Conservation (phyloP, 371 early-diverging fungal genomes). For the Conidiobolus incongruus region DNA sequence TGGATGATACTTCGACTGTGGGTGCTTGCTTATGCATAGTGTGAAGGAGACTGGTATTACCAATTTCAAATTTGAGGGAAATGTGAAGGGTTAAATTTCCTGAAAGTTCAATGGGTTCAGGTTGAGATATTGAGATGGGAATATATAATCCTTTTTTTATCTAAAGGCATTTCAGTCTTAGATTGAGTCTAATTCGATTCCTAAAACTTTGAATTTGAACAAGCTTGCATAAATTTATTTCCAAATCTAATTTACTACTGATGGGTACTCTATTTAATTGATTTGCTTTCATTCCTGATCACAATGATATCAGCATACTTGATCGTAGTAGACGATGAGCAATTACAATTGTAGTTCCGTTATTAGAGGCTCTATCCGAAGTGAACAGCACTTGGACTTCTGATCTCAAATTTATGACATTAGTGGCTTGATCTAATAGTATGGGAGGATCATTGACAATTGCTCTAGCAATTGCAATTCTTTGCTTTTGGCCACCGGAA, state of each 20-base stretch:
- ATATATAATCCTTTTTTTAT: neutral
- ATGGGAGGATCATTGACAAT: constrained; percentile 50
- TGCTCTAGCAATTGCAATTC: constrained; percentile 38
- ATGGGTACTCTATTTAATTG: constrained; percentile 52
- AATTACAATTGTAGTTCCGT: constrained; percentile 78
- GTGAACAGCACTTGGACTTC: constrained; percentile 38
- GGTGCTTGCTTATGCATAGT: too few relatives aligned
- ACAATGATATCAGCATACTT: too few relatives aligned
- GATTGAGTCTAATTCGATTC: too few relatives aligned
- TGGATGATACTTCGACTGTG: too few relatives aligned
- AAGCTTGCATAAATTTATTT: constrained; percentile 25
- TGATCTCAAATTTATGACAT: constrained; percentile 73
- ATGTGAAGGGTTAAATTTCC: neutral
- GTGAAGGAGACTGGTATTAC: constrained; percentile 9
- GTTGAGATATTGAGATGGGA: too few relatives aligned
- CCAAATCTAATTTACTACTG: constrained; percentile 18
- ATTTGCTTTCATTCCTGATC: constrained; percentile 41
- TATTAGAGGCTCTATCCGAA: constrained; percentile 43
- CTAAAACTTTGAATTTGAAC: constrained; percentile 32
- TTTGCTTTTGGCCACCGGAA: too few relatives aligned
- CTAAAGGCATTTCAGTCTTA: constrained; percentile 6
- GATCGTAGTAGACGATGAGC: constrained; percentile 72
- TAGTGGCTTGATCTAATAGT: constrained; percentile 81
- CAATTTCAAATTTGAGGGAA: neutral
- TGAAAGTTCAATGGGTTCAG: neutral